phyloP scores from a whole-genome alignment of 2,329 filamentous ascomycete genomes.

The Pseudovirgaria hyperparasitica region DNA sequence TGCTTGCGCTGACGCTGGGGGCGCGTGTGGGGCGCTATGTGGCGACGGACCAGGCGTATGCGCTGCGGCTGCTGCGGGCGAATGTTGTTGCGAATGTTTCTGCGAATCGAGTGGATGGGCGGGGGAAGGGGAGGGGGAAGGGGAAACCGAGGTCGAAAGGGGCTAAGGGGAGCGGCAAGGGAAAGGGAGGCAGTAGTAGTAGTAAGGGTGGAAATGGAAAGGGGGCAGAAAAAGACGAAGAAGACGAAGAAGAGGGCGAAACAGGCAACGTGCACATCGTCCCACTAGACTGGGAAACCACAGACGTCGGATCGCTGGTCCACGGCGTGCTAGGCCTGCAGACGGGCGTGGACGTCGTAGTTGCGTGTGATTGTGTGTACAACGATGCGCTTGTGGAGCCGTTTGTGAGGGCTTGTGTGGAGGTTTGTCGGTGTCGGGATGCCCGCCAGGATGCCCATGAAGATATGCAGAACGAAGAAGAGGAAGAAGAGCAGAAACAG shows the following conservation, averaged over 20 bases:
- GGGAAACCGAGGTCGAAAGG: conserved; percentile 1
- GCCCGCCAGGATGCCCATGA: background rate
- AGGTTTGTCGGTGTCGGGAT: conserved; percentile 53
- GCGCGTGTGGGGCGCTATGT: conserved; percentile 52
- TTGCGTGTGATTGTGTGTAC: conserved; percentile 92
- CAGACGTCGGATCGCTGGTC: too few species aligned
- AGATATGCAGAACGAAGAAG: conserved; percentile 4
- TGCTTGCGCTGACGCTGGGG: conserved; percentile 59
- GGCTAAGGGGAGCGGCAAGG: background rate
- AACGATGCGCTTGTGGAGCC: conserved; percentile 77
- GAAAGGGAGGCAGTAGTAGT: background rate
- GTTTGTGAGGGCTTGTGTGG: conserved; percentile 68
- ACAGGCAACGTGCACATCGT: conserved; percentile 3
- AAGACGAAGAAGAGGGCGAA: background rate
- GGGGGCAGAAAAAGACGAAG: too few species aligned
- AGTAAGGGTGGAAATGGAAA: background rate
- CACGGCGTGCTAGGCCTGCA: too few species aligned
- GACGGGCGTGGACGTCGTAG: conserved; percentile 50
- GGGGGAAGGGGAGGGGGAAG: too few species aligned
- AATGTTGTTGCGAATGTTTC: conserved; percentile 56
- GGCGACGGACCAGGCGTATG: conserved; percentile 81
- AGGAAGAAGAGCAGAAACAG: conserved; percentile 24
- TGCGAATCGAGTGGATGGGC: conserved; percentile 1
- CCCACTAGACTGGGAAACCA: conserved; percentile 62
- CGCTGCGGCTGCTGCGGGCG: conserved; percentile 59